Percentiles rank a stretch among this genome's conserved stretches.
phyloP scores from a whole-genome alignment of 1,284 basidiomycete species.

The Trichosporon faecale region DNA sequence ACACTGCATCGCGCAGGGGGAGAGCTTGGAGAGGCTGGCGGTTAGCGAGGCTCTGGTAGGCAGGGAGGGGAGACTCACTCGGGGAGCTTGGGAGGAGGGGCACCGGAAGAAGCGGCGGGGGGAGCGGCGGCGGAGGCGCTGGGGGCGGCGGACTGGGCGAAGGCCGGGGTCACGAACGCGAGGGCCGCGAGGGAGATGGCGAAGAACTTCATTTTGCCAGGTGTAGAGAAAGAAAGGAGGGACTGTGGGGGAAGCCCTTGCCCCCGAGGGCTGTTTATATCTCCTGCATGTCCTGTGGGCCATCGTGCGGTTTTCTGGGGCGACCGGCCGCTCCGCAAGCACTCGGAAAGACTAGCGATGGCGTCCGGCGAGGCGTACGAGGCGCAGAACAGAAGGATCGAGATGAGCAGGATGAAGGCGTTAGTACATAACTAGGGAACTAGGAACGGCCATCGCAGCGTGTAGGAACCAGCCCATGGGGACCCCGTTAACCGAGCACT shows the following conservation, averaged over 20 bases:
- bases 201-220: constrained; percentile 11
- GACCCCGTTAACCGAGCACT: neutral
- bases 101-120: neutral
- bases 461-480: neutral
- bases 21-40: constrained; percentile 7
- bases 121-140: neutral
- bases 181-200: neutral
- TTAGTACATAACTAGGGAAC: neutral
- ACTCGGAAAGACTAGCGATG: neutral
- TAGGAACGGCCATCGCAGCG: neutral
- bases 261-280: neutral
- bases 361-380: too few relatives aligned
- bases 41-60: neutral
- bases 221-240: neutral
- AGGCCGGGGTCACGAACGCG: neutral
- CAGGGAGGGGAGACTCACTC: neutral
- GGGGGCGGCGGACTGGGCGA: neutral
- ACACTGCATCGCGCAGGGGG: neutral
- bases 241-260: neutral
- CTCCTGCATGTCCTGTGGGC: neutral
- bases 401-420: neutral
- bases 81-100: neutral
- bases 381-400: neutral
- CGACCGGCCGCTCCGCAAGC: neutral
- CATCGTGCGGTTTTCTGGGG: neutral